Percentiles rank a stretch among this genome's conserved stretches.
These are phyloP conservation scores for Kodamaea leandrae DNA, from an alignment of 805 yeast species.

Conservation along the genomic window DNA sequence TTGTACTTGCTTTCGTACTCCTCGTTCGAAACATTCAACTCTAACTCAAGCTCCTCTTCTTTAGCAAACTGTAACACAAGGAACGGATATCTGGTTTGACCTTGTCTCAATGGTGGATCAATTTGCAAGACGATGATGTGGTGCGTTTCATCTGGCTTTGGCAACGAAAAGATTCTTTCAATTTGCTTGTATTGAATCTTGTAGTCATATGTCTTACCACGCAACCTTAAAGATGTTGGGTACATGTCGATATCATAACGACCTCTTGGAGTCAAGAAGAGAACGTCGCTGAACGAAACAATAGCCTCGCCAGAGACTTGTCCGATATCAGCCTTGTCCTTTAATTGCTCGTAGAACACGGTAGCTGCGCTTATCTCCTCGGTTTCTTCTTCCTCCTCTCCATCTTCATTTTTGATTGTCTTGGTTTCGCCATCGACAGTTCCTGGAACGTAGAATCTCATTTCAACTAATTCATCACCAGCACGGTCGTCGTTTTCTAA, in stretches of 20 bases:
- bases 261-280: constrained; percentile 96
- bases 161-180: constrained; percentile 86
- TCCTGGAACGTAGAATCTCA: constrained; percentile 94
- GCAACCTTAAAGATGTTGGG: constrained; percentile 76
- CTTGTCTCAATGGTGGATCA: constrained; percentile 97
- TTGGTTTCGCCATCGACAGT: constrained; percentile 51
- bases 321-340: constrained; percentile 92
- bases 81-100: constrained; percentile 95
- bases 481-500: constrained; percentile 61
- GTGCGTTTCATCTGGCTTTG: constrained; percentile 91
- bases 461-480: constrained; percentile 95
- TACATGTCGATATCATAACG: constrained; percentile 97
- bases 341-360: constrained; percentile 84
- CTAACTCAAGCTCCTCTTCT: constrained; percentile 90
- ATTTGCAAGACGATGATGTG: constrained; percentile 85
- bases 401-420: constrained; percentile 25
- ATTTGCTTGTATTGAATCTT: constrained; percentile 87
- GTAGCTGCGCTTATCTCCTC: constrained; percentile 69
- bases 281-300: constrained; percentile 85
- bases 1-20: constrained; percentile 76
- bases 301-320: constrained; percentile 93
- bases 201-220: constrained; percentile 98
- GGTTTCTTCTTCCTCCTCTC: constrained; percentile 16
- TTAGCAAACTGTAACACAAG: constrained; percentile 83
- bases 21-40: constrained; percentile 77